Evolutionary conservation across 1,139 yeast species (phyloP).

Genomic region (Scheffersomyces parashehatae): DNA sequence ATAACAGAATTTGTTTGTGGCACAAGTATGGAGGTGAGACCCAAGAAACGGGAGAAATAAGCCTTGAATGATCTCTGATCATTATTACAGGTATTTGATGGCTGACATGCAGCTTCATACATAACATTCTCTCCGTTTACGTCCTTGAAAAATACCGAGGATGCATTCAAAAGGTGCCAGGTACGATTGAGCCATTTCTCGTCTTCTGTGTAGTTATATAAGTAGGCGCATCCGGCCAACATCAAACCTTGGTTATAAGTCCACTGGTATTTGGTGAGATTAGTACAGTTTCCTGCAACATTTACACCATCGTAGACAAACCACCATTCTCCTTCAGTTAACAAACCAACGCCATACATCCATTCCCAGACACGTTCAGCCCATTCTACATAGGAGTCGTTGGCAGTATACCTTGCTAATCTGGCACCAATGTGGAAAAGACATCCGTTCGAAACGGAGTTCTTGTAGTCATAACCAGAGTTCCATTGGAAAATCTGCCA

Average conservation of each 20-base stretch:
- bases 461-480: slow-evolving; percentile 76
- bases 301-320: slow-evolving; percentile 72
- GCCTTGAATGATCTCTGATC: slow-evolving; percentile 83
- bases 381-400: slow-evolving; percentile 61
- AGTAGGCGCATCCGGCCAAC: slow-evolving; percentile 69
- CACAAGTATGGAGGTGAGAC: slow-evolving; percentile 56
- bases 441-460: slow-evolving; percentile 77
- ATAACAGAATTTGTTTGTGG: slow-evolving; percentile 50
- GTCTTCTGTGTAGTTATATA: slow-evolving; percentile 65
- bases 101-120: slow-evolving; percentile 67
- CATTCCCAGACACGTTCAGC: slow-evolving; percentile 73
- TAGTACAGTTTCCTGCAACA: slow-evolving; percentile 55
- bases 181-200: slow-evolving; percentile 59
- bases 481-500: slow-evolving; percentile 86
- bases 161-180: slow-evolving; percentile 50
- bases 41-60: slow-evolving; percentile 65
- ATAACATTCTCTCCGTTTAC: slow-evolving; percentile 33
- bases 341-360: slow-evolving; percentile 55
- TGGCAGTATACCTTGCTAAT: slow-evolving; percentile 68
- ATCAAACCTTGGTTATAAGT: slow-evolving; percentile 78
- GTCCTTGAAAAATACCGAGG: slow-evolving; percentile 44
- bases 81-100: slow-evolving; percentile 54
- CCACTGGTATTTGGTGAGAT: slow-evolving; percentile 60
- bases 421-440: slow-evolving; percentile 78
- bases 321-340: slow-evolving; percentile 37